phyloP scores from a whole-genome alignment of 1,284 basidiomycete genomes.

The Trametes versicolor region DNA sequence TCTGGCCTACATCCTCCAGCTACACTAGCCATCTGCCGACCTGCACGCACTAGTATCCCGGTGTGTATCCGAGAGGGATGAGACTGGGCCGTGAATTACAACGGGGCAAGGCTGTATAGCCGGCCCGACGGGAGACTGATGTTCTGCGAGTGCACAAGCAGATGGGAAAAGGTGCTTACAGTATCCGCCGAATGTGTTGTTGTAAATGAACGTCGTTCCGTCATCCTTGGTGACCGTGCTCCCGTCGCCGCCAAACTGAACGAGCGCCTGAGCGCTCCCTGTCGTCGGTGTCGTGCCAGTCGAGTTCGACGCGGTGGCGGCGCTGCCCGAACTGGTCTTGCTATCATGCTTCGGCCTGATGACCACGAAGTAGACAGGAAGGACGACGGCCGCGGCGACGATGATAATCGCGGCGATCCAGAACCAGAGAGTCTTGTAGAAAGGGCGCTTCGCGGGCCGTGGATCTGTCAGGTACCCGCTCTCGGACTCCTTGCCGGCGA shows the following conservation, averaged over 20 bases:
- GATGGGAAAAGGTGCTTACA: constrained; percentile 72
- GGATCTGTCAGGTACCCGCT: constrained; percentile 4
- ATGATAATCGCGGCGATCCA: constrained; percentile 33
- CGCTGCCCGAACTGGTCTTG: constrained; percentile 18
- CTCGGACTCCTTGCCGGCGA: background rate
- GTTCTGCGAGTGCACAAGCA: too few relatives aligned
- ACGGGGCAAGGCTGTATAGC: too few relatives aligned
- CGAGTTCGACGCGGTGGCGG: constrained; percentile 29
- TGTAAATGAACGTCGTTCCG: constrained; percentile 73
- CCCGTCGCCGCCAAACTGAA: constrained; percentile 70
- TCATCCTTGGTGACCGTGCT: constrained; percentile 69
- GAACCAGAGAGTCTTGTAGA: constrained; percentile 40
- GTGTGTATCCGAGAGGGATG: too few relatives aligned
- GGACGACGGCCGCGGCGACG: constrained; percentile 52
- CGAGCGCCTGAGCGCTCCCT: constrained; percentile 34
- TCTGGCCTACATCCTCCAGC: too few relatives aligned
- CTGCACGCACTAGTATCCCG: too few relatives aligned
- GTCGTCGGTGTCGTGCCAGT: constrained; percentile 16
- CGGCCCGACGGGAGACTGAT: too few relatives aligned
- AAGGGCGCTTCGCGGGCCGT: constrained; percentile 52
- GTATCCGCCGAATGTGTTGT: constrained; percentile 75
- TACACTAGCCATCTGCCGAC: background rate
- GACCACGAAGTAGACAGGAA: constrained; percentile 54
- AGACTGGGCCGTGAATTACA: too few relatives aligned
- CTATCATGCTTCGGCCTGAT: constrained; percentile 46